Evolutionary conservation across 139 green algal species (phyloP).

Genomic region (Volvox africanus): DNA sequence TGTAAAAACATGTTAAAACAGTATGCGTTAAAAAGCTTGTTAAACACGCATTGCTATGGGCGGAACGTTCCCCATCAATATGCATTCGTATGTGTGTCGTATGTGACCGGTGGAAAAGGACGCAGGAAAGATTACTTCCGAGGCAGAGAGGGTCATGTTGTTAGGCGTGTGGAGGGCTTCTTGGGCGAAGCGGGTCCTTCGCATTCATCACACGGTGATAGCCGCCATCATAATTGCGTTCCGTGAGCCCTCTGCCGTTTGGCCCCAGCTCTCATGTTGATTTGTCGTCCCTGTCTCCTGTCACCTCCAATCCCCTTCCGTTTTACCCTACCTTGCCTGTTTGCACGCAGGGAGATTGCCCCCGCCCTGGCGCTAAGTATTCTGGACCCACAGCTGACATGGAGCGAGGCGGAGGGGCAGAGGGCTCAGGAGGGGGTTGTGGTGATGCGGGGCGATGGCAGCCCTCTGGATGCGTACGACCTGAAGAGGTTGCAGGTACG

Average conservation of each 20-base stretch:
- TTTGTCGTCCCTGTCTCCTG: background rate
- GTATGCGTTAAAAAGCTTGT: too few species aligned
- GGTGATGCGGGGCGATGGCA: slow-evolving; percentile 72
- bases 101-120: too few species aligned
- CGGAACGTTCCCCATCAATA: background rate
- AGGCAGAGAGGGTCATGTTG: too few species aligned
- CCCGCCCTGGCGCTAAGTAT: slow-evolving; percentile 88
- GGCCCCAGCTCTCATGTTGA: too few species aligned
- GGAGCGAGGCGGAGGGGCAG: slow-evolving; percentile 75
- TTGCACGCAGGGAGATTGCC: slow-evolving; percentile 64
- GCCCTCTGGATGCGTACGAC: slow-evolving; percentile 84
- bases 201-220: background rate
- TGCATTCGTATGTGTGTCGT: too few species aligned
- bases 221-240: background rate
- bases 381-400: slow-evolving; percentile 89
- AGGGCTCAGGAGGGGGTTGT: slow-evolving; percentile 47
- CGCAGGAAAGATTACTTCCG: too few species aligned
- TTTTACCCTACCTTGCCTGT: background rate
- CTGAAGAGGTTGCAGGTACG: slow-evolving; percentile 91
- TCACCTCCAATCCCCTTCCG: background rate
- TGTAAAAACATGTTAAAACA: too few species aligned
- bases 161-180: too few species aligned
- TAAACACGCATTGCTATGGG: background rate
- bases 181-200: background rate
- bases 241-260: too few species aligned